A percentile compares a stretch with the other conserved stretches of the same genome.
phyloP scores from a whole-genome alignment of 2,329 filamentous ascomycete species.

The Rutstroemia sp. region DNA sequence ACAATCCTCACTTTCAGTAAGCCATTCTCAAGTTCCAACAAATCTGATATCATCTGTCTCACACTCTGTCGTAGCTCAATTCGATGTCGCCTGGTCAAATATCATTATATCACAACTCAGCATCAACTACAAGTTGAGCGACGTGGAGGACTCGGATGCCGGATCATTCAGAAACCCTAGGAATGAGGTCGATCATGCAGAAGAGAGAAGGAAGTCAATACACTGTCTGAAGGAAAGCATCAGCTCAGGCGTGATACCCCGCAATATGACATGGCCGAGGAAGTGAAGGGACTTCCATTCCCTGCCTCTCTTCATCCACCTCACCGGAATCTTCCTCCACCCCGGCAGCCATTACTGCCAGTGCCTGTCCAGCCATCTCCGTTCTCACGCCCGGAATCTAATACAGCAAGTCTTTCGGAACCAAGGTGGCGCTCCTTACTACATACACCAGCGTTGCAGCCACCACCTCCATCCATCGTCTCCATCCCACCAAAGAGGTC shows the following conservation, averaged over 20 bases:
- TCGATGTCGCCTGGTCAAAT: no score
- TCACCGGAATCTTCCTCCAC: constrained; percentile 5
- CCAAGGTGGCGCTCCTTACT: constrained; percentile 18
- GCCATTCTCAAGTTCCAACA: no score
- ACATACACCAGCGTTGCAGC: constrained; percentile 14
- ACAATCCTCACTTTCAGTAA: not conserved
- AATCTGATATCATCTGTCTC: no score
- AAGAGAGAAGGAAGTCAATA: constrained; percentile 1
- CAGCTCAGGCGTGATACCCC: constrained; percentile 5
- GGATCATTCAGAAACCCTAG: not conserved
- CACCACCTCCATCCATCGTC: constrained; percentile 22
- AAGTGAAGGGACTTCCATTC: constrained; percentile 24
- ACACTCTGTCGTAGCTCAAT: no score
- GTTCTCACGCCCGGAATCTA: constrained; percentile 22
- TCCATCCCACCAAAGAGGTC: constrained; percentile 35
- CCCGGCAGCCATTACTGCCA: constrained; percentile 20
- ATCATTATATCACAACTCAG: no score
- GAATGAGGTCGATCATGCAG: not conserved
- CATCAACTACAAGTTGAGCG: constrained; percentile 1
- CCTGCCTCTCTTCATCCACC: no score
- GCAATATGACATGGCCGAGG: constrained; percentile 18
- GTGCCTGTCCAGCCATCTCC: constrained; percentile 20
- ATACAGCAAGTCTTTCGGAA: constrained; percentile 13
- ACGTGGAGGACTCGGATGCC: constrained; percentile 6
- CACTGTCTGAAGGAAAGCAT: not conserved